Percentiles rank a stretch among this genome's conserved stretches.
Evolutionary conservation across 192 early-diverging fungal genomes (phyloP).

Genomic region (Umbelopsis sp.): DNA sequence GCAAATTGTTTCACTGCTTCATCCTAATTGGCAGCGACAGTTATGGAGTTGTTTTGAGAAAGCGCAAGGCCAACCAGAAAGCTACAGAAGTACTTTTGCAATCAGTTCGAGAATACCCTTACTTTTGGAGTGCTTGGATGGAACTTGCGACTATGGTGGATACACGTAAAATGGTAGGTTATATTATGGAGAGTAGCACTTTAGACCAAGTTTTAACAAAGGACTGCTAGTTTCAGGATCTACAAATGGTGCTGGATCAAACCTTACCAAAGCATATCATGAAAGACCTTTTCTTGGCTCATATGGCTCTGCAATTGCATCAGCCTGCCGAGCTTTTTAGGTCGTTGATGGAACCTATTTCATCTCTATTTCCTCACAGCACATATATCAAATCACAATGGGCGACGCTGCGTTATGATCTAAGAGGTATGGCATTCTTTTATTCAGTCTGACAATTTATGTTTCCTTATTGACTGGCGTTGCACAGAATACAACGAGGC

Average conservation of each 20-base stretch:
- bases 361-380: conserved; percentile 60
- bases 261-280: conserved; percentile 31
- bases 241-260: conserved; percentile 24
- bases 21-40: conserved; percentile 27
- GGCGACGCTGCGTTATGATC: conserved; percentile 65
- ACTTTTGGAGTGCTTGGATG: conserved; percentile 93
- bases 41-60: conserved; percentile 55
- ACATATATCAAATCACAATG: conserved; percentile 65
- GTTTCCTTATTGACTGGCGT: not conserved
- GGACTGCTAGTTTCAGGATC: conserved; percentile 22
- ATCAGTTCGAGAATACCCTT: conserved; percentile 74
- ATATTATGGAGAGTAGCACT: not conserved
- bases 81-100: conserved; percentile 61
- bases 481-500: conserved; percentile 73
- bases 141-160: conserved; percentile 65
- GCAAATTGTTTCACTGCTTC: no score
- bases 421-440: conserved; percentile 31
- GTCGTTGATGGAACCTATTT: conserved; percentile 42
- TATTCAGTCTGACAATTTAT: not conserved
- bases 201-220: not conserved
- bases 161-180: conserved; percentile 36
- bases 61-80: conserved; percentile 38
- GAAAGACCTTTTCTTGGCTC: conserved; percentile 54
- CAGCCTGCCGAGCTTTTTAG: conserved; percentile 37
- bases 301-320: conserved; percentile 58